Evolutionary conservation across 2,329 filamentous ascomycete species (phyloP), one percentile per base, ranked within the genome.

Genomic region (Trichoderma arundinaceum): DNA sequence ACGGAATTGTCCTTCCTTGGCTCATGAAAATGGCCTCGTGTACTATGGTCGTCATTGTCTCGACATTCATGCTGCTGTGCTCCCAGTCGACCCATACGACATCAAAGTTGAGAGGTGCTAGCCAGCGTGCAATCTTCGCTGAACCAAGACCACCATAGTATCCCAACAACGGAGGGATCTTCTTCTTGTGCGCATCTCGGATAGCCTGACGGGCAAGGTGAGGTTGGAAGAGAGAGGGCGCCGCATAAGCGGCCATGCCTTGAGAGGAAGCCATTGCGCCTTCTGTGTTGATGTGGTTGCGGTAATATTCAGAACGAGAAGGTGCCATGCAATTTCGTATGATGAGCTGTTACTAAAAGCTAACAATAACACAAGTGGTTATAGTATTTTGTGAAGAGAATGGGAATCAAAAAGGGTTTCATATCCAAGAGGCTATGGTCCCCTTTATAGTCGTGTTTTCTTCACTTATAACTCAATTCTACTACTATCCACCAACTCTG

Each of bases 31-130:
- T 78, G 66, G 79, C 71, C 60, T 82, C 79, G 65, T 82, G 80
- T 1, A 83, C 80, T 73, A 83, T 81, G 48, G 73, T 77, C 1
- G 80, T 83, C 81, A 83, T 83, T n/a, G 80, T 83, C 72, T 83
- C 81, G 32, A 82, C 76, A 60, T 78, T 77, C 69, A 78, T 81
- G 3, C 79, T 71, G 7, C 74, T 75, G 71, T 83, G 81, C 70
- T 83, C 81, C 81, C 80, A 82, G 74, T 83, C 81, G 65, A 83
- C 77, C 76, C 78, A 81, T 0, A 80, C 75, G 8, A 74, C 66
- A 67, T 83, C 81, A 59, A 74, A 82, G 1, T 78, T 78, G 62
- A 83, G 72, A 10, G 78, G 77, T 3, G 81, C 79, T 15, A 79
- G 69, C 56, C 79, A 73, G 32, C 80, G 78, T 1, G 77, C 76